phyloP scores from a whole-genome alignment of 2,329 filamentous ascomycete genomes.

The Coniosporium tulheliwenetii region DNA sequence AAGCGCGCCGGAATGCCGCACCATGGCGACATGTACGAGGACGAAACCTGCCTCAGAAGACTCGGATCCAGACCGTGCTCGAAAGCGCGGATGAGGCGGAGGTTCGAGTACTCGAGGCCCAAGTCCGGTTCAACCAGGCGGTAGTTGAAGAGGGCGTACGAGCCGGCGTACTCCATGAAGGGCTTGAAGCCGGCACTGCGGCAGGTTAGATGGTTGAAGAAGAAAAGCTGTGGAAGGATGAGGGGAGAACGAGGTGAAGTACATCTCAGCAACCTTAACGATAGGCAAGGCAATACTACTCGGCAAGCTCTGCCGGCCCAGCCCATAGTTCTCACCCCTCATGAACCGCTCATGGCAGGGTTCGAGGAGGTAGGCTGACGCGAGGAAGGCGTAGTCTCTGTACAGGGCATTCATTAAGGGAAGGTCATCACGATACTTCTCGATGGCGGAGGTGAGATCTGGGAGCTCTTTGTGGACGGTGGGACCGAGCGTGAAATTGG shows the following conservation, averaged over 20 bases:
- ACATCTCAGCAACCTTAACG: slow-evolving; percentile 72
- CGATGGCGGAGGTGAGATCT: slow-evolving; percentile 58
- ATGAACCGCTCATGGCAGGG: slow-evolving; percentile 67
- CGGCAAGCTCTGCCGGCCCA: slow-evolving; percentile 60
- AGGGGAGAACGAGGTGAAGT: slow-evolving; percentile 26
- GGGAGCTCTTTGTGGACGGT: slow-evolving; percentile 60
- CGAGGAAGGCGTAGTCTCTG: slow-evolving; percentile 81
- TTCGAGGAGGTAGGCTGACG: slow-evolving; percentile 79
- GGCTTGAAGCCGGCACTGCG: slow-evolving; percentile 59
- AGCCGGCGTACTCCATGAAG: slow-evolving; percentile 72
- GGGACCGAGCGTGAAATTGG: slow-evolving; percentile 56
- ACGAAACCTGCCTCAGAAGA: slow-evolving; percentile 93
- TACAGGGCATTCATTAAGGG: slow-evolving; percentile 75
- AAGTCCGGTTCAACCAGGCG: slow-evolving; percentile 38
- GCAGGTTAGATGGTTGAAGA: background rate
- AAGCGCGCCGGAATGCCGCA: slow-evolving; percentile 65
- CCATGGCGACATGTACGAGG: slow-evolving; percentile 93
- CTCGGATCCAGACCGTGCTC: slow-evolving; percentile 72
- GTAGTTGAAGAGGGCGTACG: slow-evolving; percentile 49
- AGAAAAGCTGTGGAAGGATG: background rate
- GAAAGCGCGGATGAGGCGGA: slow-evolving; percentile 80
- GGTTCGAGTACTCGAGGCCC: slow-evolving; percentile 42
- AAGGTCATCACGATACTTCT: slow-evolving; percentile 56
- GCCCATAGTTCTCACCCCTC: slow-evolving; percentile 56
- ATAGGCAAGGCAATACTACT: slow-evolving; percentile 65